Percentiles rank a stretch among this genome's conserved stretches.
Conservation (phyloP, 1,139 yeast species). For the Diutina mesorugosa region DNA sequence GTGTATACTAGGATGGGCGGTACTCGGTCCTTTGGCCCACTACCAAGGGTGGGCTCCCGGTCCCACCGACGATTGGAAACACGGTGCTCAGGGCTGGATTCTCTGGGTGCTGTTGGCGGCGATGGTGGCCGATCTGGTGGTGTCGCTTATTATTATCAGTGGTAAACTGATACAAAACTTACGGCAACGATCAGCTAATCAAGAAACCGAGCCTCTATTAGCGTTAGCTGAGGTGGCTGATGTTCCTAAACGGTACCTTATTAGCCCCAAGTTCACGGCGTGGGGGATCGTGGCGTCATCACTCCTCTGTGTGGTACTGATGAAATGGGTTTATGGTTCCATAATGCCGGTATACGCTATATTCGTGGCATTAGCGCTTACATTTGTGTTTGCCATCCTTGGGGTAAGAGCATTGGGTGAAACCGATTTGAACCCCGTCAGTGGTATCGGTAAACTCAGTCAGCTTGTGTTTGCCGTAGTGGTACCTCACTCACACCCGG, state of each 20-base stretch:
- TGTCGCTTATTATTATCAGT: slow-evolving; percentile 61
- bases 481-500: slow-evolving; percentile 67
- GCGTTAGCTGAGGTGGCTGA: neutral
- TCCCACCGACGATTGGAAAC: slow-evolving; percentile 79
- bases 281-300: slow-evolving; percentile 57
- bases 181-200: neutral
- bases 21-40: slow-evolving; percentile 71
- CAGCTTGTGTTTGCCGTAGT: slow-evolving; percentile 78
- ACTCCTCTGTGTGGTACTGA: slow-evolving; percentile 49
- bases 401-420: slow-evolving; percentile 95
- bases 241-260: slow-evolving; percentile 17
- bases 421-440: slow-evolving; percentile 92
- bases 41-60: slow-evolving; percentile 79
- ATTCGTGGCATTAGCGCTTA: slow-evolving; percentile 54
- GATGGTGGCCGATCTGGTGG: slow-evolving; percentile 86
- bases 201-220: neutral
- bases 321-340: slow-evolving; percentile 55
- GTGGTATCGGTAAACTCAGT: slow-evolving; percentile 90
- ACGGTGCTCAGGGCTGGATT: slow-evolving; percentile 96
- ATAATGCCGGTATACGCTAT: slow-evolving; percentile 64
- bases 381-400: slow-evolving; percentile 65
- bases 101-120: slow-evolving; percentile 87
- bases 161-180: slow-evolving; percentile 21
- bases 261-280: slow-evolving; percentile 36
- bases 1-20: slow-evolving; percentile 81